Base-by-base conservation (phyloP, 306 rosid genomes). In the Ormosia emarginata region DNA sequence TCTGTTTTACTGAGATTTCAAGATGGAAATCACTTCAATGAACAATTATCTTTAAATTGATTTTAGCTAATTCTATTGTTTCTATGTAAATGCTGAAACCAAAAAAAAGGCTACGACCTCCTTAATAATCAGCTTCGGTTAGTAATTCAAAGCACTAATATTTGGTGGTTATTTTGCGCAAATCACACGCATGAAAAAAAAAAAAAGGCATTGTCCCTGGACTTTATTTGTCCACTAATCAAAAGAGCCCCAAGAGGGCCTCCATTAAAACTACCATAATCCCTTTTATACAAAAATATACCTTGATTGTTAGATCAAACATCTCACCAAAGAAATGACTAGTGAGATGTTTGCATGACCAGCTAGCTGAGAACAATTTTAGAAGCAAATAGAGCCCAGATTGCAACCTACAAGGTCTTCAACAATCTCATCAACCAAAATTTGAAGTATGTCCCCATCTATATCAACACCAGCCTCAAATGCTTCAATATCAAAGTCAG, bases 391-490 rank as follows among this genome's bases (percentile, higher is more conserved):
- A 67, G 59, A 56, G 52, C 37, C 75, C 10, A 63, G 37, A 32
- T 79, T 78, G 86, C 81, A 86, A 68, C 85, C 85, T 49, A 67
- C 56, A 69, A 86, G 75, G 33, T 91, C 98, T 63, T 76, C 83
- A 82, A 90, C 86, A 80, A 88, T 75, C 83, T 94, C 98, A 64
- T 86, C 91, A 49, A 94, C 85, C 83, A 94, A 79, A 78, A 8
- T 71, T 36, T 88, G 85, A 85, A 94, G 89, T 77, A 94, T 90
- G 56, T 83, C 85, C 40, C 90, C 85, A 46, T 73, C 90, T 13
- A 93, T 82, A 41, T 82, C 93, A 41, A 65, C 88, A 43, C 95
- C 97, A 3, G 81, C 79, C 89, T 90, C 98, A 78, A 88, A 90
- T 72, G 91, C 91, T 90, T 92, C 98, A 1, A 83, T 76, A 14